Conservation (phyloP, 306 rosid genomes). For the Inga laurina region DNA sequence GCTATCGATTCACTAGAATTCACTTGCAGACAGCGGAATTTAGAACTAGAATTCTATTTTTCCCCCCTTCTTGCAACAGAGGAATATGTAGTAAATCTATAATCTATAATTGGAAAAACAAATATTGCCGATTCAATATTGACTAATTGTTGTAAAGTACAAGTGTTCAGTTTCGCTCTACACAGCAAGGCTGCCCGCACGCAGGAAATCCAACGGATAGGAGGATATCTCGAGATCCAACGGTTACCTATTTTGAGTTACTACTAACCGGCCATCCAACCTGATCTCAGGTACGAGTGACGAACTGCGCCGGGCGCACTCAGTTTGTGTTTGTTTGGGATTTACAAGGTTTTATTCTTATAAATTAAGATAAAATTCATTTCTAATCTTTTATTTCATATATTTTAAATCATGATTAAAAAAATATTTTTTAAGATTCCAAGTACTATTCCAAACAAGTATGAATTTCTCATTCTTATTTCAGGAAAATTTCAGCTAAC, state of each 20-base stretch:
- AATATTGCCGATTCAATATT: neutral
- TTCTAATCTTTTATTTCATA: too few relatives aligned
- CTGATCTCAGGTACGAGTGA: neutral
- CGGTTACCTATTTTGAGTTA: neutral
- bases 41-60: neutral
- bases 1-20: neutral
- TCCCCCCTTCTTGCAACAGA: neutral
- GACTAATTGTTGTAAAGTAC: neutral
- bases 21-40: neutral
- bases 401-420: too few relatives aligned
- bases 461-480: too few relatives aligned
- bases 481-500: too few relatives aligned
- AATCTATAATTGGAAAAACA: too few relatives aligned
- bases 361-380: too few relatives aligned
- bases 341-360: too few relatives aligned
- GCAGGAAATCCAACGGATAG: neutral
- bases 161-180: neutral
- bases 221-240: neutral
- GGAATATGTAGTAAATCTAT: neutral
- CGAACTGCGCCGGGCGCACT: neutral
- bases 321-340: too few relatives aligned
- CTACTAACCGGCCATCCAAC: neutral
- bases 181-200: neutral
- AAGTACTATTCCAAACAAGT: too few relatives aligned
- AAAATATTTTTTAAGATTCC: too few relatives aligned